Conservation (phyloP, 768 basidiomycete genomes). For the Lentinula aciculospora region DNA sequence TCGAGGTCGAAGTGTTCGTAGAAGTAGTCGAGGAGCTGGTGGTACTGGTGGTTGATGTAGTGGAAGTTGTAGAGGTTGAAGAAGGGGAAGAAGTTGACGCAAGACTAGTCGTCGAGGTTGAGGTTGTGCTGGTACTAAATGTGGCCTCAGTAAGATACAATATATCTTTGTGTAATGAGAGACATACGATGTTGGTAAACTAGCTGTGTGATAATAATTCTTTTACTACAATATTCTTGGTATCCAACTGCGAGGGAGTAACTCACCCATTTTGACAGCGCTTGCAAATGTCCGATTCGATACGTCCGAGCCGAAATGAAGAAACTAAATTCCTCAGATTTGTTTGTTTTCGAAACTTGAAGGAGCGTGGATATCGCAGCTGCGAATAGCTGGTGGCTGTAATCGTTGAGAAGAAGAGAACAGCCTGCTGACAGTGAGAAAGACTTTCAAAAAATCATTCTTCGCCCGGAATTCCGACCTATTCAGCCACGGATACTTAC, state of each 20-base stretch:
- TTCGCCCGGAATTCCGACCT: too few species aligned
- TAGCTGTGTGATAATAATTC: not conserved
- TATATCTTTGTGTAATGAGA: not conserved
- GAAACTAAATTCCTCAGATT: not conserved
- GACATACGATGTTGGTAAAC: not conserved
- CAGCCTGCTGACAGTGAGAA: not conserved
- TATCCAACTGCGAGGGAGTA: not conserved
- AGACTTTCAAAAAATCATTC: not conserved
- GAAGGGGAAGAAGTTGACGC: not conserved
- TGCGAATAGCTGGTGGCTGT: not conserved
- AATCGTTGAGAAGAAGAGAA: not conserved
- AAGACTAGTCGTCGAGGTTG: not conserved
- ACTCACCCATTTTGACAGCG: not conserved
- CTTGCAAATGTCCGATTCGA: not conserved
- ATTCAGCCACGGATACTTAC: not conserved
- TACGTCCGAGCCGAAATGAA: not conserved
- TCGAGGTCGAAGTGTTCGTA: not conserved
- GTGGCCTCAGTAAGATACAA: not conserved
- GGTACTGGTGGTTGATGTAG: not conserved
- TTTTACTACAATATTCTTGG: not conserved
- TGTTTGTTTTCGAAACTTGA: not conserved
- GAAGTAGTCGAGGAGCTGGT: not conserved
- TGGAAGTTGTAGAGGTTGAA: not conserved
- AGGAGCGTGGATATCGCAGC: not conserved
- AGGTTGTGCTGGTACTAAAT: not conserved